phyloP scores from a whole-genome alignment of 495 filamentous ascomycete genomes.

The Penicillium coprophilum region DNA sequence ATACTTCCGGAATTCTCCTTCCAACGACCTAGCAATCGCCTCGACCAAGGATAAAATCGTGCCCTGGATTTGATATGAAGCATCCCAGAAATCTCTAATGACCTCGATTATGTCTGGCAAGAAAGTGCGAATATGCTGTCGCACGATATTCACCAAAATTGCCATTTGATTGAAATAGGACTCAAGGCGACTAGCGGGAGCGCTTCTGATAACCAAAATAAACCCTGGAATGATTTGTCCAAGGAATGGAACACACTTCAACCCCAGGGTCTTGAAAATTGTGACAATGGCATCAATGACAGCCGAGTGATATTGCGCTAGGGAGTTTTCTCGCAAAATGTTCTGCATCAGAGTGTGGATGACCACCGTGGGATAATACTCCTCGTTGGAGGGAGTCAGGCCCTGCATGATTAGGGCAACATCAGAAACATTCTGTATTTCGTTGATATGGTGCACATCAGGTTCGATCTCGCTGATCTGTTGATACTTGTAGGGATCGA shows the following conservation, averaged over 20 bases:
- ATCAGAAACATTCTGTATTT: conserved; percentile 73
- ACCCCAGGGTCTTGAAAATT: conserved; percentile 91
- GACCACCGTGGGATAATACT: conserved; percentile 97
- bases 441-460: conserved; percentile 52
- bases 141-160: conserved; percentile 89
- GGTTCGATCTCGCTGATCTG: conserved; percentile 50
- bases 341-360: conserved; percentile 87
- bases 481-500: conserved; percentile 96
- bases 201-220: conserved; percentile 76
- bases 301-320: conserved; percentile 83
- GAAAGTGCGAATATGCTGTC: conserved; percentile 90
- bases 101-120: conserved; percentile 79
- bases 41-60: conserved; percentile 92
- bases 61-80: conserved; percentile 70
- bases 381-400: conserved; percentile 93
- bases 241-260: conserved; percentile 94
- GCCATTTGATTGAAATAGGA: conserved; percentile 96
- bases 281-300: conserved; percentile 99
- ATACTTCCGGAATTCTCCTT: conserved; percentile 96
- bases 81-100: conserved; percentile 82
- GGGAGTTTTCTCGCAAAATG: conserved; percentile 83
- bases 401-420: conserved; percentile 97
- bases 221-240: conserved; percentile 93
- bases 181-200: conserved; percentile 71
- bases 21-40: conserved; percentile 85